A percentile compares a stretch with the other conserved stretches of the same genome.
Evolutionary conservation across 805 yeast species (phyloP).

Genomic region (Spathaspora arborariae): DNA sequence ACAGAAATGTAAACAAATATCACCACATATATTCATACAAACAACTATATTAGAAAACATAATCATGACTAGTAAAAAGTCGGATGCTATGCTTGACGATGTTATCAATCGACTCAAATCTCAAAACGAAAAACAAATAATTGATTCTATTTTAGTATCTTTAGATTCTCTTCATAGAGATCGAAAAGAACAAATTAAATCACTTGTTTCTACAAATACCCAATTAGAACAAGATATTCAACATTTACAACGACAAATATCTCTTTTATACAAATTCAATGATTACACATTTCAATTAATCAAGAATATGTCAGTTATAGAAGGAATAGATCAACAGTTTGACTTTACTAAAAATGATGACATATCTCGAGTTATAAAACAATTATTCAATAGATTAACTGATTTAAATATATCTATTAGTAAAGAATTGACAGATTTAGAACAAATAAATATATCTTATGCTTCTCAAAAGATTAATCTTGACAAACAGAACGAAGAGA

Average conservation of each 20-base stretch:
- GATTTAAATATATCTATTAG: constrained; percentile 48
- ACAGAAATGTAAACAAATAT: background rate
- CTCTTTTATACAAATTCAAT: constrained; percentile 17
- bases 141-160: background rate
- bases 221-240: background rate
- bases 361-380: constrained; percentile 23
- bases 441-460: constrained; percentile 34
- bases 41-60: background rate
- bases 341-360: constrained; percentile 13
- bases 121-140: background rate
- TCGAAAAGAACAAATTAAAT: constrained; percentile 7
- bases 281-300: constrained; percentile 17
- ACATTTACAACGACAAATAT: background rate
- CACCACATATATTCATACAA: background rate
- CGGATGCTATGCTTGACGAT: background rate
- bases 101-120: background rate
- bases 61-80: background rate
- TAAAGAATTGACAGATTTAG: constrained; percentile 48
- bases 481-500: constrained; percentile 32
- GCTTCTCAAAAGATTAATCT: constrained; percentile 32
- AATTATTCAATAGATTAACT: constrained; percentile 34
- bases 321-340: background rate
- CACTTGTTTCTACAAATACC: background rate
- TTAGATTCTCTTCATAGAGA: background rate
- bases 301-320: background rate